Conservation (phyloP, 164 flowering plant species). For the Paratinospora sagittata region DNA sequence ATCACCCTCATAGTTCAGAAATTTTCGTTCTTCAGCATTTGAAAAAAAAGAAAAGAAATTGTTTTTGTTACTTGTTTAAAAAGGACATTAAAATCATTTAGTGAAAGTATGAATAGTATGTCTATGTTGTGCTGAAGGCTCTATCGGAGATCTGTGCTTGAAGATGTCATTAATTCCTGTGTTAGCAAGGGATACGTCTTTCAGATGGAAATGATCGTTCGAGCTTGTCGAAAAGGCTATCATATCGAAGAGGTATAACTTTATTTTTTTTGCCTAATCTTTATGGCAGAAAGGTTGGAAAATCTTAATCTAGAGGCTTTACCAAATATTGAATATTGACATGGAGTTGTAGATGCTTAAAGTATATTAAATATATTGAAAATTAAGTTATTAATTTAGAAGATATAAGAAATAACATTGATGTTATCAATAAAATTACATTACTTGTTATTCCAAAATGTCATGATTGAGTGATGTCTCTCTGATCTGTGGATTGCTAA, state of each 20-base stretch:
- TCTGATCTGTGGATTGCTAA: not conserved
- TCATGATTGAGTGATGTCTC: not conserved
- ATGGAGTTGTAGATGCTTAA: not conserved
- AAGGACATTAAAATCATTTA: not conserved
- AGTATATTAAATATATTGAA: not conserved
- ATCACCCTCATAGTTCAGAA: not conserved
- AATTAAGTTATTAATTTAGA: not conserved
- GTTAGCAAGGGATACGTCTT: conserved; percentile 98
- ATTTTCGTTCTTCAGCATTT: not conserved
- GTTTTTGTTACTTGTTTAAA: not conserved
- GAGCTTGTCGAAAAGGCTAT: conserved; percentile 87
- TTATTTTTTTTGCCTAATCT: not conserved
- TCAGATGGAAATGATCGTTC: conserved; percentile 99
- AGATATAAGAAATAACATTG: not conserved
- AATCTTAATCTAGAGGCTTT: no score
- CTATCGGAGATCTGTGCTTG: conserved; percentile 74
- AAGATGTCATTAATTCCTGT: conserved; percentile 75
- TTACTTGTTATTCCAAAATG: not conserved
- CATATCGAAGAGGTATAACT: conserved; percentile 84
- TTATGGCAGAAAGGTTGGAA: no score
- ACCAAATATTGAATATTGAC: no score
- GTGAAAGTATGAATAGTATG: not conserved
- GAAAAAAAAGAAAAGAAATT: not conserved
- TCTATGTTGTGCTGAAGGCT: conserved; percentile 42
- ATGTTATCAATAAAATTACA: not conserved